Evolutionary conservation across 2,329 filamentous ascomycete species (phyloP), one percentile per base, ranked within the genome.

Genomic region (Neofusicoccum cordaticola): DNA sequence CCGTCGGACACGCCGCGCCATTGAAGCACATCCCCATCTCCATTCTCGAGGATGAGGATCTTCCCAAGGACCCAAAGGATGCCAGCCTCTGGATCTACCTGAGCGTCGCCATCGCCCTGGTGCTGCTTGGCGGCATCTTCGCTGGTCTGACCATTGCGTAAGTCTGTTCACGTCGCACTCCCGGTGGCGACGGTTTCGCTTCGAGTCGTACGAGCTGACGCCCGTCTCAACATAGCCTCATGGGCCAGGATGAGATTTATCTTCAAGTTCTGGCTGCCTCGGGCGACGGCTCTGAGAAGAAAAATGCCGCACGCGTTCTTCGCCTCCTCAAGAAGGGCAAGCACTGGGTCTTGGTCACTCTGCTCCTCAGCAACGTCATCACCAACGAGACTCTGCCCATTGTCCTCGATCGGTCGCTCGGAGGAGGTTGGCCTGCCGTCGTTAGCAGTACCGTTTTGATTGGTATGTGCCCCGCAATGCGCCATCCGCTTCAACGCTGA

Each of bases 331-430:
- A 92, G 68, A 90, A 86, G 71, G 95, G 95, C 71, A 99, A 99
- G 77, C 95, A 99, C 78, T 99, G 95, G 95, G 94, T 99, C 19
- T 83, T 99, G 65, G 95, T 99, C 62, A 98, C 95, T 2, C 81
- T 99, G 31, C 85, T 99, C 7, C 83, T 99, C 64, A 93, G 93
- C 77, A 99, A 99, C 77, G 95, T 99, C 74, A 96, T 99, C 72
- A 96, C 96, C 69, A 98, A 99, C 77, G 95, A 98, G 80, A 96
- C 94, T 2, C 83, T 97, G 13, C 95, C 95, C 34, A 97, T 99
- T 67, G 92, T 99, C 11, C 85, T 99, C 60, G 95, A 99, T 78
- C 85, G 95, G 64, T 97, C 93, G 64, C 86, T 99, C 17, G 95
- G 95, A 35, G 95, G 95, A 69, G 95, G 95, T 68, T 93, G 96